Percentiles rank a stretch among this genome's conserved stretches.
Evolutionary conservation across 2,329 filamentous ascomycete species (phyloP).

Genomic region (Colletotrichum tropicale): DNA sequence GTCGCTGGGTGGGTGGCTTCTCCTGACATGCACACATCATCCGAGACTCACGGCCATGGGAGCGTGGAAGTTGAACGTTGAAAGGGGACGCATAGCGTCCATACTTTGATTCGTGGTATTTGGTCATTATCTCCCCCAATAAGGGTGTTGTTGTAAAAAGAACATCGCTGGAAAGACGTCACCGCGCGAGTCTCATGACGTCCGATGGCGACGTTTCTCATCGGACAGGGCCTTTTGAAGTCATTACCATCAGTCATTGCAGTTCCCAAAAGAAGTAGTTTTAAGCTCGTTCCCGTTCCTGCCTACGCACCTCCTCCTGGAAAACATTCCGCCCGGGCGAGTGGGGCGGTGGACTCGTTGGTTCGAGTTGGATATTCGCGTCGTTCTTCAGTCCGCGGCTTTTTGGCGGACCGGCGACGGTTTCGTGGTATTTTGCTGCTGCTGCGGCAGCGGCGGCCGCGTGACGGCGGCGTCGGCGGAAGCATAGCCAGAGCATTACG

Average conservation of each 20-base stretch:
- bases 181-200: neutral
- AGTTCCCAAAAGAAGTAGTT: neutral
- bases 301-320: slow-evolving; percentile 38
- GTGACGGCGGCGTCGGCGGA: slow-evolving; percentile 26
- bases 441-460: slow-evolving; percentile 11
- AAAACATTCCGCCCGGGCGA: slow-evolving; percentile 34
- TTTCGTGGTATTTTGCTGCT: slow-evolving; percentile 9
- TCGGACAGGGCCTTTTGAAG: neutral
- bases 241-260: neutral
- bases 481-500: slow-evolving; percentile 26
- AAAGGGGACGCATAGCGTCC: neutral
- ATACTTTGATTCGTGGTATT: slow-evolving; percentile 1
- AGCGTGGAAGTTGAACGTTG: neutral
- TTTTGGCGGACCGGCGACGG: slow-evolving; percentile 16
- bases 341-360: slow-evolving; percentile 20
- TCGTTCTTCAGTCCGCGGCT: slow-evolving; percentile 11
- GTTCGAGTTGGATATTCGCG: slow-evolving; percentile 31
- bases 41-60: accelerated
- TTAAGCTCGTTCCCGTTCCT: slow-evolving; percentile 27
- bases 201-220: neutral
- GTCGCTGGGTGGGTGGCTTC: too few species aligned
- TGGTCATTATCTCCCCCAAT: neutral
- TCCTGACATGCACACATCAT: too few species aligned
- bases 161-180: slow-evolving; percentile 7
- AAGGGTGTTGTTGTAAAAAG: neutral